Base-by-base conservation (phyloP, 2,329 filamentous ascomycete genomes). In the Fusarium beomiforme region DNA sequence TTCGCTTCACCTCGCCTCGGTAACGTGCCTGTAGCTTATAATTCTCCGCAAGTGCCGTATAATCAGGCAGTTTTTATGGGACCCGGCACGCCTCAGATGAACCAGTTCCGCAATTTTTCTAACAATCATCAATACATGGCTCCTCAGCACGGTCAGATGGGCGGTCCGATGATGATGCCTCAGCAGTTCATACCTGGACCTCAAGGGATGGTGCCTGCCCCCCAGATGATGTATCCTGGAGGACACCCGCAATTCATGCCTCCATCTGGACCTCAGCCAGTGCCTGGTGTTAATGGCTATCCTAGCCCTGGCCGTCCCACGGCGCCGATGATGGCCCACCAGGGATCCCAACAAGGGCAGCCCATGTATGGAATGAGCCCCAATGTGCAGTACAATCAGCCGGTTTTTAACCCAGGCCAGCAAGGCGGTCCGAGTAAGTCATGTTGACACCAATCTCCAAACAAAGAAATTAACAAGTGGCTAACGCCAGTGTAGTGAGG, bases 251-350 rank as follows among this genome's bases (percentile, higher is more conserved):
- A 83, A 82, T 93, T 84, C 87, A 94, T 88, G 86, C 91, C 81
- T 34, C 85, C 86, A 10, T 83, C 83, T 42, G 86, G 85, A 4
- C 88, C 87, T 31, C 88, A 89, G 72, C 81, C 83, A 12, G 87
- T 90, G 59, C 89, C 91, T 23, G 92, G 89, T 44, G 86, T 89
- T 11, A 92, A 91, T 74, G 93, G 94, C 19, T 97, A 93, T 77
- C 93, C 94, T n/a, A 98, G 95, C 78, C 95, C 95, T 2, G 91
- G 93, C 61, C 89, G 94, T 50, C 90, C 91, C 31, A 80, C 85
- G 23, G 93, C 96, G 16, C 91, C 93, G 4, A 94, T 97, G 91
- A 98, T 98, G 95, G 93, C 91, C 76, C 95, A 95, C 73, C 94
- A 97, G 82, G 93, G 93, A 59, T 98, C 95, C 31, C 95, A 98